phyloP scores from a whole-genome alignment of 352 stramenopile species.

The Globisporangium viniferum region DNA sequence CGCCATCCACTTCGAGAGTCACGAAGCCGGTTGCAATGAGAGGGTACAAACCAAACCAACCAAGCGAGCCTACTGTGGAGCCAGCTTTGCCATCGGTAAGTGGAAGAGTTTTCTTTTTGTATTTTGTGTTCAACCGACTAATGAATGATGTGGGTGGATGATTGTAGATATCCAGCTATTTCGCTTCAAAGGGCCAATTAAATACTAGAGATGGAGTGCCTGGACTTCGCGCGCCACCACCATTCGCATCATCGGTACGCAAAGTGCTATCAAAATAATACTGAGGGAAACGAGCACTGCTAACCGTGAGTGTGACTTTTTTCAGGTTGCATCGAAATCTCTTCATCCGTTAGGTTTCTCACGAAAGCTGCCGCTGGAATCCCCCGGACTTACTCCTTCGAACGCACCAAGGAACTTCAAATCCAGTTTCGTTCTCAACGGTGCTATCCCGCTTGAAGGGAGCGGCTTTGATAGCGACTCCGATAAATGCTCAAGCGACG shows the following conservation, averaged over 20 bases:
- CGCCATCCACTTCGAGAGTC: not conserved
- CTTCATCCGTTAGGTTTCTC: conserved; percentile 7
- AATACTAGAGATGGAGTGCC: not conserved
- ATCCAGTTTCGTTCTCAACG: conserved; percentile 6
- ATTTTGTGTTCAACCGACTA: not conserved
- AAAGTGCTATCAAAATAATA: not conserved
- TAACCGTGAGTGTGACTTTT: not conserved
- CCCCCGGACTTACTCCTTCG: conserved; percentile 5
- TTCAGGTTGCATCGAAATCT: not conserved
- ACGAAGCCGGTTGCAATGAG: conserved; percentile 14
- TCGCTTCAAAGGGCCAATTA: not conserved
- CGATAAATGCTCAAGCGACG: conserved; percentile 46
- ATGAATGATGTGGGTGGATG: not conserved
- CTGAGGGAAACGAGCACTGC: not conserved
- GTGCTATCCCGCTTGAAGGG: conserved; percentile 3
- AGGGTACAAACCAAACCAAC: not conserved
- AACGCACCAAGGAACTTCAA: not conserved
- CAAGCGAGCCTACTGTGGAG: not conserved
- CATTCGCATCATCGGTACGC: conserved; percentile 8
- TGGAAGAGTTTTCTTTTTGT: not conserved
- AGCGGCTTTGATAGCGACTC: conserved; percentile 19
- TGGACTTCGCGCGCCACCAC: not conserved
- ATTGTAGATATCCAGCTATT: conserved; percentile 1
- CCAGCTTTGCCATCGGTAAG: conserved; percentile 10
- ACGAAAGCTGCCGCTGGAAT: conserved; percentile 11